Evolutionary conservation across 768 basidiomycete genomes (phyloP).

Genomic region (Termitomyces sp.): DNA sequence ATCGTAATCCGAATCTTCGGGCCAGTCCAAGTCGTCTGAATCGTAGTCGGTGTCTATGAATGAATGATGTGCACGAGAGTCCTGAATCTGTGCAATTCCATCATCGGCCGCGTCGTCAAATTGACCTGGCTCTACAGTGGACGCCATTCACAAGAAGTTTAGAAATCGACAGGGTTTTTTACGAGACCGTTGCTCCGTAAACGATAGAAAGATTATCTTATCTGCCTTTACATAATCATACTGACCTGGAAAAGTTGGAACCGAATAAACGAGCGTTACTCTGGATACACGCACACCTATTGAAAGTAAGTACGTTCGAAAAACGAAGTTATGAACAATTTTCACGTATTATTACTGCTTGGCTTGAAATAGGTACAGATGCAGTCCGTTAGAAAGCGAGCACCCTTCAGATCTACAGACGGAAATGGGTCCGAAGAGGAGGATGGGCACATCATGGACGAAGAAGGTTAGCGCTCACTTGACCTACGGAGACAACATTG

Average conservation of each 20-base stretch:
- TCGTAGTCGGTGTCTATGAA: slow-evolving; percentile 43
- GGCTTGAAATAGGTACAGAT: slow-evolving; percentile 14
- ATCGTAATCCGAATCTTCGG: slow-evolving; percentile 35
- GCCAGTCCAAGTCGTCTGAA: slow-evolving; percentile 27
- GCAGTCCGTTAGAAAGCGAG: slow-evolving; percentile 40
- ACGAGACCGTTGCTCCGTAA: no score
- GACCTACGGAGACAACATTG: not conserved
- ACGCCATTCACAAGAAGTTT: slow-evolving; percentile 22
- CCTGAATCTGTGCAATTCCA: slow-evolving; percentile 1
- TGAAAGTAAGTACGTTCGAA: not conserved
- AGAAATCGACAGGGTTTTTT: not conserved
- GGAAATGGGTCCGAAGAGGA: slow-evolving; percentile 25
- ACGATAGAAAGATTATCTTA: not conserved
- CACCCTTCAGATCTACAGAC: slow-evolving; percentile 37
- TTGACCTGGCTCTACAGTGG: slow-evolving; percentile 44
- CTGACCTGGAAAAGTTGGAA: not conserved
- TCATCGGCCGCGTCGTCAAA: slow-evolving; percentile 58
- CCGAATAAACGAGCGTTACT: no score
- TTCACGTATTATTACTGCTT: not conserved
- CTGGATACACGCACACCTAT: not conserved
- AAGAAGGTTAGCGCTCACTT: slow-evolving; percentile 39
- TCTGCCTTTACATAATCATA: not conserved
- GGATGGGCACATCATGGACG: slow-evolving; percentile 39
- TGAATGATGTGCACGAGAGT: slow-evolving; percentile 25
- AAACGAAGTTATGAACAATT: not conserved